phyloP scores from a whole-genome alignment of 371 early-diverging fungal species.

The Vairimorpha necatrix region DNA sequence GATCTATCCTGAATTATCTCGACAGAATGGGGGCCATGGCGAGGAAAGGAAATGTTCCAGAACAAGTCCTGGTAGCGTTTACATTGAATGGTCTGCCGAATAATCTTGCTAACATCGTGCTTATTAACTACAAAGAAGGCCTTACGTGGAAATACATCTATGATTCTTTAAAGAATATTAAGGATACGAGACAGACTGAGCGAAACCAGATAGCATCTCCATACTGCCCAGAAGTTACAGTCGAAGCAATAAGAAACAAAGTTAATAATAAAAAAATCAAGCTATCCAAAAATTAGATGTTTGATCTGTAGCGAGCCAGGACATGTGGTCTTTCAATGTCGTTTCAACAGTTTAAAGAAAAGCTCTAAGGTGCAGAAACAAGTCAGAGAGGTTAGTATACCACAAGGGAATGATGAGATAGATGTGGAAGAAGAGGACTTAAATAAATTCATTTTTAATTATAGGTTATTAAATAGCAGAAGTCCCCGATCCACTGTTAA shows the following conservation, averaged over 20 bases:
- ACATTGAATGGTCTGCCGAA: neutral
- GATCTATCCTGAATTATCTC: neutral
- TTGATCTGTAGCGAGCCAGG: neutral
- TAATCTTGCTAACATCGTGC: neutral
- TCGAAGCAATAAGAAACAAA: neutral
- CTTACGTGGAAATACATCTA: neutral
- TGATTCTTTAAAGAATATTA: neutral
- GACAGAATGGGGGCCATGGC: neutral
- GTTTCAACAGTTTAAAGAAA: neutral
- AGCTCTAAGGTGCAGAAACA: neutral
- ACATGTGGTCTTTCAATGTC: neutral
- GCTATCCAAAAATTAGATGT: neutral
- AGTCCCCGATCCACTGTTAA: neutral
- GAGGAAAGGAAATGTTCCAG: conserved; percentile 6
- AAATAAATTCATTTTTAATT: conserved; percentile 12
- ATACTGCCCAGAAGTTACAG: neutral
- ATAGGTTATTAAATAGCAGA: neutral
- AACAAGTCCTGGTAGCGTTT: conserved; percentile 6
- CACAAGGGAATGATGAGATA: too few species aligned
- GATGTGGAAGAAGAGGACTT: neutral
- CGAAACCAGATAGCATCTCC: neutral
- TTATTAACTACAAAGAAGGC: neutral
- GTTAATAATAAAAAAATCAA: neutral
- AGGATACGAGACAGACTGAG: neutral
- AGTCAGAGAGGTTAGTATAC: too few species aligned